Evolutionary conservation across 106 monocot species (phyloP), one percentile per base, ranked within the genome.

Genomic region (Phalaenopsis aphrodite): DNA sequence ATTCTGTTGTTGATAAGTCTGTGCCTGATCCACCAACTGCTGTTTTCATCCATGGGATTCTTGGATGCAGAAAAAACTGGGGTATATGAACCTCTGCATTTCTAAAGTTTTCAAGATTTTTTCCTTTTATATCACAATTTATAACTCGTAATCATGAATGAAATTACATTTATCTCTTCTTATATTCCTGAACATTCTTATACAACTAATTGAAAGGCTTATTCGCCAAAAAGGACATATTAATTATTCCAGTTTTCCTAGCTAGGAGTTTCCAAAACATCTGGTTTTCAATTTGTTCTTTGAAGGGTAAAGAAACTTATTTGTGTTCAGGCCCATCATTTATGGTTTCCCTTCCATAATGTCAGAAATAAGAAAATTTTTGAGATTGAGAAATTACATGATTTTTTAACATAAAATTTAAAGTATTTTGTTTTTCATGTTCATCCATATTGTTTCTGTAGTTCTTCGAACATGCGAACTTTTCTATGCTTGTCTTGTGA

Each of bases 1-100:
- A 87, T 84, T 89, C 84, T 80, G 65, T 83, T 43, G 81, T 72
- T 78, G 90, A 84, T 56, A 97, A 90, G 69, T 89, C 90, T 74
- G 73, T 87, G 55, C 88, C 90, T 75, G 94, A 94, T 92, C 86
- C 90, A 77, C 97, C 97, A 82, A 97, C 97, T 82, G 91, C 92
- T 81, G 92, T 97, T 89, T 90, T 97, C 55, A 85, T 94, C 57
- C 97, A 97, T 89, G 97, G 97, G 24, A 97, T 97, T 82, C 97
- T 94, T 61, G 94, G 97, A 36, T 82, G 92, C 79, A 87, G 97
- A 84, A 97, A 97, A 84, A 97, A 97, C 80, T 97, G 97, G 97
- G 92, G 97, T 97, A 75, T 75, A 81, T 87, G 19, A 49, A 76
- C 4, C 24, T 49, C 2, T 76, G 5, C 23, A 21, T 52, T 18